These are phyloP conservation scores for Dothiorella sarmentorum DNA, from an alignment of 2,329 filamentous ascomycete species.

Conservation along the genomic window DNA sequence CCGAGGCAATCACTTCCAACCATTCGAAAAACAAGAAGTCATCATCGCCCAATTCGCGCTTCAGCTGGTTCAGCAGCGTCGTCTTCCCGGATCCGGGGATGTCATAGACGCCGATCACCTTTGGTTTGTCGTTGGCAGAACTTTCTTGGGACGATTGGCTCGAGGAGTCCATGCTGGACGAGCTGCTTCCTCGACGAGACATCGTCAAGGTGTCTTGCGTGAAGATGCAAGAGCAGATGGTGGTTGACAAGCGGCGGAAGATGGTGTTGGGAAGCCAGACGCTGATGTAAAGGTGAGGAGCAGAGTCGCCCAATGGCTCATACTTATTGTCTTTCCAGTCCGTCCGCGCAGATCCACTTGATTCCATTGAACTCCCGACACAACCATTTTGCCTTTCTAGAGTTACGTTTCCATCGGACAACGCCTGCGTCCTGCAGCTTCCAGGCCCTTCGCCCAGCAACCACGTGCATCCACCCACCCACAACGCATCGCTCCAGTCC, in stretches of 20 bases:
- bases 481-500: too few species aligned
- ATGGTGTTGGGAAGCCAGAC: background rate
- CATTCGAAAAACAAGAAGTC: slow-evolving; percentile 53
- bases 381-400: too few species aligned
- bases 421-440: too few species aligned
- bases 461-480: too few species aligned
- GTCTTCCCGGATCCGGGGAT: slow-evolving; percentile 55
- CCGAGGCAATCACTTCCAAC: slow-evolving; percentile 44
- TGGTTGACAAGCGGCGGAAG: background rate
- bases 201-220: background rate
- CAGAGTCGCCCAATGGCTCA: background rate
- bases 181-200: background rate
- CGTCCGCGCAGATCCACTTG: background rate
- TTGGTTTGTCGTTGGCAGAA: slow-evolving; percentile 31
- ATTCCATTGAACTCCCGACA: too few species aligned
- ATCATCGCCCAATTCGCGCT: slow-evolving; percentile 30
- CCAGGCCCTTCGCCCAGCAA: too few species aligned
- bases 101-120: slow-evolving; percentile 52
- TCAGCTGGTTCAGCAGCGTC: slow-evolving; percentile 42
- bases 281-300: background rate
- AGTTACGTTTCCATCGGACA: too few species aligned
- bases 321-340: background rate
- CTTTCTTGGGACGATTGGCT: background rate
- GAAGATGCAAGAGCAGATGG: background rate
- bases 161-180: too few species aligned